Evolutionary conservation across 371 early-diverging fungal species (phyloP).

Genomic region (Coemansia sp.): DNA sequence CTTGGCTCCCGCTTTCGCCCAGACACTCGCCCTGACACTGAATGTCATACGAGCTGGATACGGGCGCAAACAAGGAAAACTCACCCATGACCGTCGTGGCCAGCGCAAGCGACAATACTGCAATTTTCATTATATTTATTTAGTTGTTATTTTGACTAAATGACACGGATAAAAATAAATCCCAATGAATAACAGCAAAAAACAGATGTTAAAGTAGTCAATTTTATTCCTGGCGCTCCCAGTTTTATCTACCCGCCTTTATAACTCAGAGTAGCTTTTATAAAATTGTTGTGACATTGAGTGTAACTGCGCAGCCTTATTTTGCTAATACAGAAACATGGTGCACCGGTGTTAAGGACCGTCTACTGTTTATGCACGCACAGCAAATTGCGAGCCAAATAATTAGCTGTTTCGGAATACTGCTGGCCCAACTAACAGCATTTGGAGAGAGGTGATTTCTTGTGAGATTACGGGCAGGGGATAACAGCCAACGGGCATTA

Average conservation of each 20-base stretch:
- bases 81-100: conserved; percentile 2
- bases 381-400: background rate
- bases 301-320: background rate
- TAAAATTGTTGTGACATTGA: too few species aligned
- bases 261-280: background rate
- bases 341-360: background rate
- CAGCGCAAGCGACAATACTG: conserved; percentile 6
- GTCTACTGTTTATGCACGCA: background rate
- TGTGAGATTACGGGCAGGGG: background rate
- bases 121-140: conserved; percentile 14
- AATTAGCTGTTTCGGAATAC: background rate
- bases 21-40: conserved; percentile 39
- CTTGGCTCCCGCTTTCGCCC: background rate
- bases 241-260: background rate
- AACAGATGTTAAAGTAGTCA: background rate
- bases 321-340: background rate
- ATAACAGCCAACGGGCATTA: too few species aligned
- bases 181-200: background rate
- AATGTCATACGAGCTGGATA: conserved; percentile 1
- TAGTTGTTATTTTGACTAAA: background rate
- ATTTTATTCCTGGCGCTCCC: background rate
- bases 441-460: background rate
- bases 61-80: background rate
- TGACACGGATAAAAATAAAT: background rate
- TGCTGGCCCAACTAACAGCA: background rate